These are phyloP conservation scores for Lecanosticta acicola DNA, from an alignment of 2,329 filamentous ascomycete species.

Conservation along the genomic window DNA sequence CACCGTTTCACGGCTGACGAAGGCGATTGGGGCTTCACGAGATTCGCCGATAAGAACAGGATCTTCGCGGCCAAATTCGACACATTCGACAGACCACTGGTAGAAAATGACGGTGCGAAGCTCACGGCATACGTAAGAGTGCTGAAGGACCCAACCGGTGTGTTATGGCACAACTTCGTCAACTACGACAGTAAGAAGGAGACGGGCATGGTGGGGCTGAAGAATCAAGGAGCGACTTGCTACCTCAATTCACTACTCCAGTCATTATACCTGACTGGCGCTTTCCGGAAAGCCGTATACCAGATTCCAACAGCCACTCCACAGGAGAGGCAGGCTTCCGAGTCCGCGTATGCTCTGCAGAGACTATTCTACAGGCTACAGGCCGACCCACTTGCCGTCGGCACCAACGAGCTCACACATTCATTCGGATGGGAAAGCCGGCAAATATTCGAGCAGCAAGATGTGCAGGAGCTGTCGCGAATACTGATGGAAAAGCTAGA, in stretches of 20 bases:
- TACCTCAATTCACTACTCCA: slow-evolving; percentile 48
- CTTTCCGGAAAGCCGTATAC: slow-evolving; percentile 95
- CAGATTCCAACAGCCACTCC: slow-evolving; percentile 90
- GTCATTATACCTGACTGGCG: slow-evolving; percentile 57
- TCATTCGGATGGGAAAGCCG: slow-evolving; percentile 98
- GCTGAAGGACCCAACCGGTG: slow-evolving; percentile 80
- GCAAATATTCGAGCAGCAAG: slow-evolving; percentile 97
- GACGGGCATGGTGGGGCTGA: slow-evolving; percentile 91
- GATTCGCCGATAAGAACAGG: slow-evolving; percentile 80
- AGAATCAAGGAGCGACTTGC: slow-evolving; percentile 81
- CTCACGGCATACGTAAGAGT: slow-evolving; percentile 78
- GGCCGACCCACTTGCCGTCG: slow-evolving; percentile 74
- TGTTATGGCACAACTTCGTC: slow-evolving; percentile 84
- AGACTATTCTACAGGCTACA: slow-evolving; percentile 92
- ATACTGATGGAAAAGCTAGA: slow-evolving; percentile 98
- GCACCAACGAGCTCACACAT: slow-evolving; percentile 87
- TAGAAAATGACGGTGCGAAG: slow-evolving; percentile 71
- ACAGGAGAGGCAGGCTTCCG: slow-evolving; percentile 71
- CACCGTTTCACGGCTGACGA: slow-evolving; percentile 96
- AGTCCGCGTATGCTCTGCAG: slow-evolving; percentile 76
- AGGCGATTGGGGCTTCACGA: slow-evolving; percentile 97
- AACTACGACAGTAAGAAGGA: slow-evolving; percentile 99
- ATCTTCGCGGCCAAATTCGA: slow-evolving; percentile 79
- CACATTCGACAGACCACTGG: slow-evolving; percentile 60
- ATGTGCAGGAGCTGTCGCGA: slow-evolving; percentile 92